Conservation (phyloP, 495 filamentous ascomycete genomes). For the Penicillium dipodomyicola region DNA sequence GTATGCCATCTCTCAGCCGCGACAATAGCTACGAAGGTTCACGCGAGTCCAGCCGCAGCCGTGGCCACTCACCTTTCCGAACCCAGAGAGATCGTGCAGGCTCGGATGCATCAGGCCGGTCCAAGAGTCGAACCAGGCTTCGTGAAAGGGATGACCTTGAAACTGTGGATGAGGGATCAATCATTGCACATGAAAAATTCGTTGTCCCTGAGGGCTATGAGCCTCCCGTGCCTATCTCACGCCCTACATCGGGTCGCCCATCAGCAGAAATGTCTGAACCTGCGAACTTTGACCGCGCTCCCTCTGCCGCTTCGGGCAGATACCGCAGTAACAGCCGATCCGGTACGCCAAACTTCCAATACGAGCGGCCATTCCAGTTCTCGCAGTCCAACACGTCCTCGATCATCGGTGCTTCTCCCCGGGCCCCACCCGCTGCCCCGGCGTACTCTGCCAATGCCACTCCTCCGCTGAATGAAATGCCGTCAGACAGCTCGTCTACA, state of each 20-base stretch:
- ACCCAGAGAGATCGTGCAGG: conserved; percentile 58
- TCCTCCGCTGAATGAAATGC: conserved; percentile 47
- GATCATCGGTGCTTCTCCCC: conserved; percentile 49
- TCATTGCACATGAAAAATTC: conserved; percentile 30
- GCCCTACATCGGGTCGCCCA: conserved; percentile 39
- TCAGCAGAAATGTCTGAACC: conserved; percentile 39
- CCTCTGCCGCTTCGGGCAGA: conserved; percentile 44
- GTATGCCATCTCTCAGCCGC: conserved; percentile 35
- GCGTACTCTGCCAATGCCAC: conserved; percentile 55
- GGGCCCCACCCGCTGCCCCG: conserved; percentile 52
- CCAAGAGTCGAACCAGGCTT: conserved; percentile 53
- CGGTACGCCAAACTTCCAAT: conserved; percentile 38
- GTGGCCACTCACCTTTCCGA: conserved; percentile 37
- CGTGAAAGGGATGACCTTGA: conserved; percentile 47
- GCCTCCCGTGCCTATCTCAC: conserved; percentile 25
- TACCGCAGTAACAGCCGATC: conserved; percentile 50
- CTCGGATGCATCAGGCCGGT: conserved; percentile 58
- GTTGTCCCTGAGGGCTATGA: conserved; percentile 30
- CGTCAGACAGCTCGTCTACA: conserved; percentile 31
- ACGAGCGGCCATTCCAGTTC: conserved; percentile 42
- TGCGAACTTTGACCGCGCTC: conserved; percentile 34
- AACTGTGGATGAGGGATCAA: conserved; percentile 36
- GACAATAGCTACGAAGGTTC: conserved; percentile 38
- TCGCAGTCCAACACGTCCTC: conserved; percentile 33
- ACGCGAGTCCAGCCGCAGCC: conserved; percentile 43